Conservation (phyloP, 1,139 yeast genomes). For the Lodderomyces orthopsilosis region DNA sequence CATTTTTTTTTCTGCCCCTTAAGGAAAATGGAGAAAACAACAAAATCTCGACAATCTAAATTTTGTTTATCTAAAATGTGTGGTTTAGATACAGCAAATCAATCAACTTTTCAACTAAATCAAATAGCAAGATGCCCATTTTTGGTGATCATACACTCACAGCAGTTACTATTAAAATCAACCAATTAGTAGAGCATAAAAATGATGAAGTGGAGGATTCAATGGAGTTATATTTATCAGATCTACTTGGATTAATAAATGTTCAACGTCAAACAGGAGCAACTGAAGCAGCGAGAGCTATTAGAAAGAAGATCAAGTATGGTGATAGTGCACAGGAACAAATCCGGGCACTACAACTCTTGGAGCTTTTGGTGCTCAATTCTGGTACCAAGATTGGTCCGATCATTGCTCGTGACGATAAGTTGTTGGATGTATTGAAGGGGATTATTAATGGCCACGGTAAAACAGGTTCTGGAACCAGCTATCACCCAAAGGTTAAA, state of each 20-base stretch:
- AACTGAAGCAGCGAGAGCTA: slow-evolving; percentile 84
- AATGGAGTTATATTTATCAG: slow-evolving; percentile 36
- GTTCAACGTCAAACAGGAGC: slow-evolving; percentile 48
- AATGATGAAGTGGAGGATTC: slow-evolving; percentile 35
- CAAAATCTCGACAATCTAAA: neutral
- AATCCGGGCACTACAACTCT: slow-evolving; percentile 60
- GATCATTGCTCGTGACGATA: slow-evolving; percentile 65
- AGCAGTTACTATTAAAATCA: slow-evolving; percentile 44
- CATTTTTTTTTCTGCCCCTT: neutral
- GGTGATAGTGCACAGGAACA: slow-evolving; percentile 62
- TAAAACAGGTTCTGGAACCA: slow-evolving; percentile 35
- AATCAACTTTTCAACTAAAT: neutral
- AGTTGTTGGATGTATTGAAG: slow-evolving; percentile 64
- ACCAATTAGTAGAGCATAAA: slow-evolving; percentile 35
- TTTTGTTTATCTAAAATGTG: neutral
- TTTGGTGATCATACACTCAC: slow-evolving; percentile 42
- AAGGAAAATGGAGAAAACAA: neutral
- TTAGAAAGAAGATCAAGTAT: slow-evolving; percentile 83
- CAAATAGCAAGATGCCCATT: slow-evolving; percentile 34
- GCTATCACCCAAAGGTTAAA: slow-evolving; percentile 45
- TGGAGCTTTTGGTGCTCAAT: slow-evolving; percentile 76
- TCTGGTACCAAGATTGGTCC: slow-evolving; percentile 54
- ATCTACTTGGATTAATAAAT: slow-evolving; percentile 38
- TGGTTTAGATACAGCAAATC: neutral
- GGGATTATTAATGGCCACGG: slow-evolving; percentile 41